phyloP scores from a whole-genome alignment of 306 rosid species.

The Prunus dulcis region DNA sequence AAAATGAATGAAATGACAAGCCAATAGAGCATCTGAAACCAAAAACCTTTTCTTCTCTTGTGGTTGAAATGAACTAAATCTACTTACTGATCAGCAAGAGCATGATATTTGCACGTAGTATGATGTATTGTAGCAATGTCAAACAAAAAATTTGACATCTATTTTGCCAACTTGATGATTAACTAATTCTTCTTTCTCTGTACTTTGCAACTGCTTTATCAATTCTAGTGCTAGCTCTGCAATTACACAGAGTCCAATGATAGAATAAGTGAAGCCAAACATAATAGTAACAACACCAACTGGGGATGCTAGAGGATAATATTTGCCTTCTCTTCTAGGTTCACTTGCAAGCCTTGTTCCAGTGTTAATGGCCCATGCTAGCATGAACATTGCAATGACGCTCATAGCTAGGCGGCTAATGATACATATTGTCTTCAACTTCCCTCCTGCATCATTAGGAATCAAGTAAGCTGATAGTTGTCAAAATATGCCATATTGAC shows the following conservation, averaged over 20 bases:
- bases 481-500: background rate
- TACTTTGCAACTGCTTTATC: constrained; percentile 9
- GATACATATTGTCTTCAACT: constrained; percentile 10
- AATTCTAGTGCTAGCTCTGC: constrained; percentile 24
- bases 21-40: background rate
- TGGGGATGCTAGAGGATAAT: constrained; percentile 28
- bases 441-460: constrained; percentile 10
- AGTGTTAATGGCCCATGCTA: constrained; percentile 23
- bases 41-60: background rate
- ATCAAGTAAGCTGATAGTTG: background rate
- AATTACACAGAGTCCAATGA: constrained; percentile 23
- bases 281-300: constrained; percentile 23
- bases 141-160: constrained; percentile 19
- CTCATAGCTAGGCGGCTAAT: constrained; percentile 14
- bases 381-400: constrained; percentile 25
- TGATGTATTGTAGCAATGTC: background rate
- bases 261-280: constrained; percentile 22
- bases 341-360: constrained; percentile 27
- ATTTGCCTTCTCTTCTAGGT: constrained; percentile 23
- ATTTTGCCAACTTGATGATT: background rate
- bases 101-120: background rate
- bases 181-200: background rate
- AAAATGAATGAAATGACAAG: background rate
- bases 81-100: background rate
- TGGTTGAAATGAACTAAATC: background rate